Evolutionary conservation across 2,329 filamentous ascomycete species (phyloP), one percentile per base, ranked within the genome.

Genomic region (Ophiobolus disseminans): DNA sequence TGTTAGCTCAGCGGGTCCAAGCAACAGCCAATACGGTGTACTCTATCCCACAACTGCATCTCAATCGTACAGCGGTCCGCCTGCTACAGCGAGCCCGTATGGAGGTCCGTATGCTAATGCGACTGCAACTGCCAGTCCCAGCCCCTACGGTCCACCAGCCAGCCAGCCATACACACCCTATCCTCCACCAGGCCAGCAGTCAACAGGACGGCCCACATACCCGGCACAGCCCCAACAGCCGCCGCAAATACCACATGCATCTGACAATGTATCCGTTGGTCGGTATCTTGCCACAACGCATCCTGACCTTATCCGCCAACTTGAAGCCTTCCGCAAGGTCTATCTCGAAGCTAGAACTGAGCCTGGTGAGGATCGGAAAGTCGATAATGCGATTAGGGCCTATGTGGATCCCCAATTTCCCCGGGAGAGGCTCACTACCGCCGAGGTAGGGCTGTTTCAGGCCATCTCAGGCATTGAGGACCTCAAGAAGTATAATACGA

Each of bases 1-100:
- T 17, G 50, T 48, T 8, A 60, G 39, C 19, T 55, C 64, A 36
- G 55, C 59, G 48, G 49, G 63, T 31, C 50, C 55, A 30, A 30
- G 61, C 35, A 66, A 58, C 37, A 65, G 66, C 9, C 66, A 69
- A 41, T 73, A 72, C 48, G 69, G 70, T 6, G 65, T 73, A 3
- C 56, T 73, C 3, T 65, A 66, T 20, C 66, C 70, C 6, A 69
- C 67, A 10, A 66, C 48, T 40, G 60, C 64, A 11, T 62, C 67
- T n/a, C 62, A 66, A 13, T 48, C 58, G 13, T 57, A 68, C 25
- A 61, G 51, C 39, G 53, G 49, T 2, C 56, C 55, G 14, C 45
- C 35, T 23, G 5, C 62, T 2, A 47, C 63, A 13, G 48, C 66
- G 10, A 58, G 61, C 17, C 54, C 62, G 6, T 69, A 72, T 38